Conservation (phyloP, 2,329 filamentous ascomycete genomes). For the Beauveria brongniartii region DNA sequence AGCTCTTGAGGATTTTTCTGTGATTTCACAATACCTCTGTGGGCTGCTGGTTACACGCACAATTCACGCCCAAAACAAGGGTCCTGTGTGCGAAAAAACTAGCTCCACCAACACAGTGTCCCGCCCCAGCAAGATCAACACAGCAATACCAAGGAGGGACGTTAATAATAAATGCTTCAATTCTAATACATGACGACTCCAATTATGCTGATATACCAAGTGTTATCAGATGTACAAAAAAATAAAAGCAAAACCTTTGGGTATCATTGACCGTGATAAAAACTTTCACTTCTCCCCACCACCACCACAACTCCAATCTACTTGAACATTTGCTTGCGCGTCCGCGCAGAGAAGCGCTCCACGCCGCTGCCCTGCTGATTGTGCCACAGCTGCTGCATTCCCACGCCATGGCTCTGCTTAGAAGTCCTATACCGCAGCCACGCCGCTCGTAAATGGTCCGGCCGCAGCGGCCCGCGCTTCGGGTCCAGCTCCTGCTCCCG, state of each 20-base stretch:
- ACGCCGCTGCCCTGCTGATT: slow-evolving; percentile 50
- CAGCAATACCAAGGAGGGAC: neutral
- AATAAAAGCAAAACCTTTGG: neutral
- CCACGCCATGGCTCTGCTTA: slow-evolving; percentile 55
- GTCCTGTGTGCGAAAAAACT: neutral
- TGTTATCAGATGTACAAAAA: neutral
- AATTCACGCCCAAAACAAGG: neutral
- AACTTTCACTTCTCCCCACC: neutral
- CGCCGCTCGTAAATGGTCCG: slow-evolving; percentile 69
- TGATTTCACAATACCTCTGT: neutral
- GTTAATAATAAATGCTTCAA: neutral
- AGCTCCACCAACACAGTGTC: neutral
- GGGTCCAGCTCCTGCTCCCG: slow-evolving; percentile 19
- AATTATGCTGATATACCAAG: neutral
- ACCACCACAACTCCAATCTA: slow-evolving; percentile 16
- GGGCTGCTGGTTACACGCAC: neutral
- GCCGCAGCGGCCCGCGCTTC: slow-evolving; percentile 52
- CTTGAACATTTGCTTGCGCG: slow-evolving; percentile 46
- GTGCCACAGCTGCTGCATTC: slow-evolving; percentile 53
- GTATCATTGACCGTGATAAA: neutral
- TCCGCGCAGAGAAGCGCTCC: slow-evolving; percentile 49
- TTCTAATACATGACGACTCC: neutral
- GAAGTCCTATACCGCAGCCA: slow-evolving; percentile 58
- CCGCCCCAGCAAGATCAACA: neutral
- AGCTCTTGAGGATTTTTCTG: neutral